Evolutionary conservation across 2,329 filamentous ascomycete genomes (phyloP), one percentile per base, ranked within the genome.

Genomic region (Phialemonium atrogriseum): DNA sequence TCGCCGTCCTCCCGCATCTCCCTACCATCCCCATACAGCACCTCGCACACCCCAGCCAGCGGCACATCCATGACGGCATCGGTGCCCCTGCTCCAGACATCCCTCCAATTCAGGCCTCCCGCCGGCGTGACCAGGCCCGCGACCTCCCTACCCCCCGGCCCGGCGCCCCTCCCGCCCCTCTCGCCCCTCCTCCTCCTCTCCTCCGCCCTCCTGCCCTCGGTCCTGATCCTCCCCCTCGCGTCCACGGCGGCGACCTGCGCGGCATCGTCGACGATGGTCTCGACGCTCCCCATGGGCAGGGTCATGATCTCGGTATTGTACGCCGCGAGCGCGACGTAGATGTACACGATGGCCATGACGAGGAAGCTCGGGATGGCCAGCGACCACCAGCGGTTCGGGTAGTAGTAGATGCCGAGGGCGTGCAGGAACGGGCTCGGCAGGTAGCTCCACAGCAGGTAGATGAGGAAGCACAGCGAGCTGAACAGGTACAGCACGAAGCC

Each of bases 31-130:
- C 86, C 88, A 56, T 96, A 98, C 14, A 98, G 54, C 20, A 98
- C 78, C 62, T 98, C 88, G 51, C 89, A 96, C 2, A 96, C 89
- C 1, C 89, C 91, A 8, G 87, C 88, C 43, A 96, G 73, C 7
- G 91, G 91, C 29, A 98, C 80, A 60, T 98, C 91, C 84, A 98
- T 84, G 7, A 96, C 91, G 2, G 87, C 91, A 66, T 98, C 91
- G 0, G 91, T 98, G 12, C 91, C 87, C 46, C 84, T 79, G 49
- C 78, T 87, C 91, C 91, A 98, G 12, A 94, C 69, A 36, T 68
- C 71, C 49, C 70, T 78, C 89, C 91, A 96, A 50, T 86, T 73
- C 42, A 71, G 45, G 35, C 39, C 38, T 13, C 39, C 40, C 10
- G 46, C 45, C 16, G n/a, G n/a, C n/a, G n/a, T n/a, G n/a, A n/a